phyloP scores from a whole-genome alignment of 169 alveolate genomes.

The Eimeria zaria region DNA sequence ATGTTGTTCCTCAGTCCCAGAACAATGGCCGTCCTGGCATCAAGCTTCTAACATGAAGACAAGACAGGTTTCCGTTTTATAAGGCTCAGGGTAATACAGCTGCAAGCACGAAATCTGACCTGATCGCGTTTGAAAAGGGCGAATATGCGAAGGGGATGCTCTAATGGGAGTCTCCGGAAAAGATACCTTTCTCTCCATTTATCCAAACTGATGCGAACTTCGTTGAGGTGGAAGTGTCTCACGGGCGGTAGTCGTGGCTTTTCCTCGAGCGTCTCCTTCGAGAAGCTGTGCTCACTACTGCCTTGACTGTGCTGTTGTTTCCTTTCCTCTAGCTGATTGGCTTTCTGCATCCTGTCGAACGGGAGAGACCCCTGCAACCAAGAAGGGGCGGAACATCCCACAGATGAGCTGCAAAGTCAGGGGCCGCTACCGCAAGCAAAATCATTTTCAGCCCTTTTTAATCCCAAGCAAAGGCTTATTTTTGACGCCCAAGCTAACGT shows the following conservation, averaged over 20 bases:
- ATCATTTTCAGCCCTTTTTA: background rate
- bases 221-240: slow-evolving; percentile 14
- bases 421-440: background rate
- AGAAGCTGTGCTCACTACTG: background rate
- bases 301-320: background rate
- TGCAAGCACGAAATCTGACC: slow-evolving; percentile 14
- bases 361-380: slow-evolving; percentile 77
- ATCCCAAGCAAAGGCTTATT: background rate
- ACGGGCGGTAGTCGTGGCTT: background rate
- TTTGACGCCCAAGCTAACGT: background rate
- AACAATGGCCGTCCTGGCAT: background rate
- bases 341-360: slow-evolving; percentile 24
- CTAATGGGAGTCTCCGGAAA: slow-evolving; percentile 59
- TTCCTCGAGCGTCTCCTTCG: background rate
- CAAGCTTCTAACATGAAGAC: background rate
- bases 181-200: slow-evolving; percentile 55
- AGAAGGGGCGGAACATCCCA: background rate
- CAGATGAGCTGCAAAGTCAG: background rate
- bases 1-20: background rate
- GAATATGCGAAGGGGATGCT: slow-evolving; percentile 74
- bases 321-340: background rate
- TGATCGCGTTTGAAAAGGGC: slow-evolving; percentile 73
- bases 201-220: slow-evolving; percentile 24
- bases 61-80: background rate
- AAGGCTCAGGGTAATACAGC: background rate